Conservation (phyloP, 495 filamentous ascomycete species). For the Friedmanniomyces endolithicus region DNA sequence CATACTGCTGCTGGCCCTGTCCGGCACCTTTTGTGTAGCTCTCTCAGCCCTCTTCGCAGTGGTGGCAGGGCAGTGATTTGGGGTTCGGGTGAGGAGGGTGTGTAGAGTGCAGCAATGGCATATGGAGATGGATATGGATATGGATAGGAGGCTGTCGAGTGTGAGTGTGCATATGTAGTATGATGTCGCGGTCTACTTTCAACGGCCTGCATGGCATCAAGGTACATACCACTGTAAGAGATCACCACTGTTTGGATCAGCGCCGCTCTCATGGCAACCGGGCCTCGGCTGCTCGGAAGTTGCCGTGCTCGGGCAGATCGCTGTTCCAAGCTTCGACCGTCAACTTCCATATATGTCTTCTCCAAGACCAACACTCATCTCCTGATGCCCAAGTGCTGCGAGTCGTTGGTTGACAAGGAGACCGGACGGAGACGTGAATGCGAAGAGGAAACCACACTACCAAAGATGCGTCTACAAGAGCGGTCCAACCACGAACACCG, state of each 20-base stretch:
- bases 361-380: too few relatives aligned
- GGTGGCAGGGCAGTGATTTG: not conserved
- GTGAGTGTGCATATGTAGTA: conserved; percentile 6
- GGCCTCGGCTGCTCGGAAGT: too few relatives aligned
- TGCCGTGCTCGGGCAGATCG: too few relatives aligned
- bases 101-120: not conserved
- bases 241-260: not conserved
- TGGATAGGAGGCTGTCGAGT: not conserved
- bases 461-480: too few relatives aligned
- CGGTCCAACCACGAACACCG: too few relatives aligned
- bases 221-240: not conserved
- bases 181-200: not conserved
- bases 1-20: conserved; percentile 35
- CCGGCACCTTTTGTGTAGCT: not conserved
- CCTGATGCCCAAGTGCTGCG: too few relatives aligned
- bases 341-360: too few relatives aligned
- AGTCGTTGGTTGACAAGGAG: too few relatives aligned
- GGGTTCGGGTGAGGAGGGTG: not conserved
- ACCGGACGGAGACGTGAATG: too few relatives aligned
- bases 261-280: too few relatives aligned
- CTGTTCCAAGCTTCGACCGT: too few relatives aligned
- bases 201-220: not conserved
- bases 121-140: not conserved
- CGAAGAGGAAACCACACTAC: too few relatives aligned
- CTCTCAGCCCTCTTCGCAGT: not conserved